Evolutionary conservation across 768 basidiomycete species (phyloP), one percentile per base, ranked within the genome.

Genomic region (Rickenella mellea): DNA sequence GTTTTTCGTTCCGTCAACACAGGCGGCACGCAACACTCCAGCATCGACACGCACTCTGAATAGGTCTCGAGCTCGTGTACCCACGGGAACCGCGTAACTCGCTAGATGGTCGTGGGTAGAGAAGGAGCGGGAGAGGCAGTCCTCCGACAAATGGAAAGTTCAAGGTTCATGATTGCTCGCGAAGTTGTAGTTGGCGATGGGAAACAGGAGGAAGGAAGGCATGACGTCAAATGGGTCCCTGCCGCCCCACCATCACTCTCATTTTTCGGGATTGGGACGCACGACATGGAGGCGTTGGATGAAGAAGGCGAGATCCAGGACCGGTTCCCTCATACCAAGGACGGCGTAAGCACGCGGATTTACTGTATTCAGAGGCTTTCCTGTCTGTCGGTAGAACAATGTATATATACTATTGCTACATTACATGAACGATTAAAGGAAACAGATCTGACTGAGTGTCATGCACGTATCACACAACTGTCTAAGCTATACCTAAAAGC

Each of bases 51-150:
- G 76, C 83, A 0, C 86, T 84, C 6, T 79, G 78, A 0, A 50
- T 19, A 80, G 83, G 11, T 85, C 74, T 58, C 80, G 83, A 0
- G 74, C 75, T 11, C 73, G 86, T 11, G 81, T 76, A 1, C 69
- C 82, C 0, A 63, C 89, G 3, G 87, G 87, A 0, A 72, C 76
- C 0, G 83, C 87, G 1, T 90, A 86, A 53, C 63, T 85, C 29
- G 88, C 86, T 22, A 71, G 88, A 6, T 91, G 88, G 87, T 79
- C 85, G 32, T 90, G 86, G 78, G 83, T 29, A 72, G 76, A 49
- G 80, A 85, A 42, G 63, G 66, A 21, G 61, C 54, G 42, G 59
- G 59, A 8, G 54, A 1, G 51, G 61, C 22, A 33, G 20, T 15
- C 69, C 65, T 4, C 54, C 54, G 37, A 64, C 73, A 5, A 64